These are phyloP conservation scores for Tillandsia fasciculata DNA, from an alignment of 176 grass and related monocot genomes.

Conservation along the genomic window DNA sequence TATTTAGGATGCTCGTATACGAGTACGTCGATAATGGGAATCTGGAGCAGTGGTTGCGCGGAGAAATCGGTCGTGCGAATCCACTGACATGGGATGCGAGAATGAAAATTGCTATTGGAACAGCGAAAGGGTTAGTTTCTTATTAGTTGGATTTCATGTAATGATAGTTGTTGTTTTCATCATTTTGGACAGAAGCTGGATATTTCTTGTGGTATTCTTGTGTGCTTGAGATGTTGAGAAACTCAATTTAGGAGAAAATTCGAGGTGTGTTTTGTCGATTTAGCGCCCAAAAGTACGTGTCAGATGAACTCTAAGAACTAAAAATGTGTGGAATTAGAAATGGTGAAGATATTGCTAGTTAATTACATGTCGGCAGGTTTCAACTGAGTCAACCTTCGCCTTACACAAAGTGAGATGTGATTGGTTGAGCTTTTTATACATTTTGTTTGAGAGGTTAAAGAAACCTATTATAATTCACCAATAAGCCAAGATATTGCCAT, in stretches of 20 bases:
- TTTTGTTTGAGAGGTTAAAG: not conserved
- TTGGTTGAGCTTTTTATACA: not conserved
- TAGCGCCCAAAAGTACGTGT: too few species aligned
- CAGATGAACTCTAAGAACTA: too few species aligned
- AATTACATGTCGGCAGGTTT: too few species aligned
- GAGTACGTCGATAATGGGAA: slow-evolving; percentile 96
- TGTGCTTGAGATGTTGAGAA: not conserved
- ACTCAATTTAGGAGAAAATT: too few species aligned
- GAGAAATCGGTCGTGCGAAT: slow-evolving; percentile 41
- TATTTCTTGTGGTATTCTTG: not conserved
- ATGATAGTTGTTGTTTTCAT: not conserved
- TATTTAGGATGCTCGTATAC: slow-evolving; percentile 88
- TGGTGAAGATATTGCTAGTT: too few species aligned
- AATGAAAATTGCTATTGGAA: slow-evolving; percentile 83
- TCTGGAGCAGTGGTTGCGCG: slow-evolving; percentile 94
- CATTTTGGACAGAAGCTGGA: not conserved
- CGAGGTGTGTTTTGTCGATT: too few species aligned
- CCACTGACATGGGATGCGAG: slow-evolving; percentile 73
- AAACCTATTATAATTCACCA: too few species aligned
- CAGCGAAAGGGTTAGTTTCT: slow-evolving; percentile 81
- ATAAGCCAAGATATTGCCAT: too few species aligned
- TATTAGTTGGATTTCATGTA: not conserved
- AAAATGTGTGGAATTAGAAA: too few species aligned
- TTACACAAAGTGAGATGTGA: too few species aligned
- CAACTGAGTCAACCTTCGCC: too few species aligned